Evolutionary conservation across 495 filamentous ascomycete species (phyloP).

Genomic region (Penicillium cataractarum): DNA sequence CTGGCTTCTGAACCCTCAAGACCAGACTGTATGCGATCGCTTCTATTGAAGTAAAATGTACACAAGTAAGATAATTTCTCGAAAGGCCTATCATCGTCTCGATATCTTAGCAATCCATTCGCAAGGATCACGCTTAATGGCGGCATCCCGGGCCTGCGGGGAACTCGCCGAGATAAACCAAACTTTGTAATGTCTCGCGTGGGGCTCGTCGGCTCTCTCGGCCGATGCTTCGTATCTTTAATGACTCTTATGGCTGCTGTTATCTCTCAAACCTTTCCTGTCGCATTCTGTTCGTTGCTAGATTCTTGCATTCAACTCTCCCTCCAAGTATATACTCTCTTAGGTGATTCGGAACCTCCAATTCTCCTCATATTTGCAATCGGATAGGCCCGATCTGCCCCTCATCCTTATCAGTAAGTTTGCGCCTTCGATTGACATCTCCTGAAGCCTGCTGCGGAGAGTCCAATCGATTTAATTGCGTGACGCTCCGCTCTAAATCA

Average conservation of each 20-base stretch:
- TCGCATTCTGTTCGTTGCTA: neutral
- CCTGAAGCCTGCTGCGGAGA: neutral
- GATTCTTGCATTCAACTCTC: neutral
- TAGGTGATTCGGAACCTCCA: neutral
- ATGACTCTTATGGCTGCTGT: conserved; percentile 14
- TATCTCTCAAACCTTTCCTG: neutral
- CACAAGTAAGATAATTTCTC: too few relatives aligned
- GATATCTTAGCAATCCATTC: neutral
- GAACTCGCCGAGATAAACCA: conserved; percentile 25
- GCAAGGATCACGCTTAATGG: conserved; percentile 9
- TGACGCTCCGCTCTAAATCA: neutral
- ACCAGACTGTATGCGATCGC: neutral
- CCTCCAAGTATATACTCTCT: neutral
- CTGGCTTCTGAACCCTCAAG: neutral
- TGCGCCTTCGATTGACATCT: conserved; percentile 8
- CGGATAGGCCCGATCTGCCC: neutral
- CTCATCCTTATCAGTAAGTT: conserved; percentile 17
- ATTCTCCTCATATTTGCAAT: neutral
- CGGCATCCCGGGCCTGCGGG: conserved; percentile 17
- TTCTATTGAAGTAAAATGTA: too few relatives aligned
- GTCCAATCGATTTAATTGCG: neutral
- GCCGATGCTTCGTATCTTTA: conserved; percentile 16
- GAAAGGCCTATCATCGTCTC: neutral
- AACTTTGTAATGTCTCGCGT: conserved; percentile 4
- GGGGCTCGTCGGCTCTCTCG: conserved; percentile 15